phyloP scores from a whole-genome alignment of 345 rosid genomes.

The Citropsis articulata region DNA sequence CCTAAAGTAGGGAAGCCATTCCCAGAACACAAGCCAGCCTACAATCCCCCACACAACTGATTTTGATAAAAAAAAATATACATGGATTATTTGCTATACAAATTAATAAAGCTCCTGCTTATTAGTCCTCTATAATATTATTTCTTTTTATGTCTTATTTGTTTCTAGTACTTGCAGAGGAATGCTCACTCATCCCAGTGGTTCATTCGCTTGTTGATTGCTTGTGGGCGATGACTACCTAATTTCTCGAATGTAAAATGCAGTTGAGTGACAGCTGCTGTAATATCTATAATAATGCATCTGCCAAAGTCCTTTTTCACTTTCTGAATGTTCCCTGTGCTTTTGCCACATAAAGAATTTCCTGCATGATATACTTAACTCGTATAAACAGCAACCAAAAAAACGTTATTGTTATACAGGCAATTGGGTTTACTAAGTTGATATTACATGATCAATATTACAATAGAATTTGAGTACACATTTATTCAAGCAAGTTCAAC shows the following conservation, averaged over 20 bases:
- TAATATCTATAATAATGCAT: neutral
- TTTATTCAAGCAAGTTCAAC: too few relatives aligned
- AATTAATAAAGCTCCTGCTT: slow-evolving; percentile 11
- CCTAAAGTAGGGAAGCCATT: too few relatives aligned
- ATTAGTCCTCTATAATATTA: neutral
- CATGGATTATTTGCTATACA: neutral
- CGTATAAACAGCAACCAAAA: neutral
- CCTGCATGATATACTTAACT: neutral
- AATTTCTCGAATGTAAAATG: neutral
- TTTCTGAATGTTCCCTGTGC: neutral
- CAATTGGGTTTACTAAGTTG: neutral
- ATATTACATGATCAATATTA: too few relatives aligned
- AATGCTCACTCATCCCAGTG: neutral
- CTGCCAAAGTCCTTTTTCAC: neutral
- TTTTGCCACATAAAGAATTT: neutral
- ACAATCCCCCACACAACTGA: slow-evolving; percentile 9
- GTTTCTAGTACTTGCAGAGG: neutral
- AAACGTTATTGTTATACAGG: too few relatives aligned
- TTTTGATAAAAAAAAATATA: neutral
- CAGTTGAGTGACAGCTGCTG: neutral
- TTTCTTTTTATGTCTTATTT: neutral
- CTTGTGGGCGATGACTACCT: neutral
- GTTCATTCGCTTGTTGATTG: neutral
- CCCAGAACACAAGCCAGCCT: slow-evolving; percentile 2
- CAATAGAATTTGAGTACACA: too few relatives aligned